Percentiles rank a stretch among this genome's conserved stretches.
These are phyloP conservation scores for Cardiospermum halicacabum DNA, from an alignment of 345 rosid genomes.

Conservation along the genomic window DNA sequence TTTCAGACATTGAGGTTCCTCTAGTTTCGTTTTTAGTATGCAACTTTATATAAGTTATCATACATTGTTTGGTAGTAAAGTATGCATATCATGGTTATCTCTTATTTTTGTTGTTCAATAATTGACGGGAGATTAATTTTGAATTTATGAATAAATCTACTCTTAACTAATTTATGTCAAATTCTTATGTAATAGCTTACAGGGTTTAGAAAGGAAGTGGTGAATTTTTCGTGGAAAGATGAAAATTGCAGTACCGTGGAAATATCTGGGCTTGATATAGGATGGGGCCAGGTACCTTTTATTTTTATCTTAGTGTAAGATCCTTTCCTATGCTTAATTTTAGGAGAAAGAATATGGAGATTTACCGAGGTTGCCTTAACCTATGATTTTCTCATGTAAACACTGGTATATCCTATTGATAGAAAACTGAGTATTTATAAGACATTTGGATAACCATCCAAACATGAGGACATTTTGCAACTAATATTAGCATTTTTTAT, in stretches of 20 bases:
- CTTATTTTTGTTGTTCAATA: background rate
- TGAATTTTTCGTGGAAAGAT: slow-evolving; percentile 57
- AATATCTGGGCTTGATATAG: slow-evolving; percentile 95
- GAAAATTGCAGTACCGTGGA: slow-evolving; percentile 57
- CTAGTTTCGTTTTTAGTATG: no score
- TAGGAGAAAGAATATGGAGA: slow-evolving; percentile 1
- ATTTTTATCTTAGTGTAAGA: background rate
- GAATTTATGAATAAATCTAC: background rate
- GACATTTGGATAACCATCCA: background rate
- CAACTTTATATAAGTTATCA: no score
- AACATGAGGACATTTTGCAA: background rate
- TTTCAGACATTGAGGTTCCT: no score
- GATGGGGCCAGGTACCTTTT: slow-evolving; percentile 91
- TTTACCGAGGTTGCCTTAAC: no score
- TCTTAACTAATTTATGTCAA: slow-evolving; percentile 8
- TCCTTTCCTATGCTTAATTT: slow-evolving; percentile 2
- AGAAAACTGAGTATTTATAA: background rate
- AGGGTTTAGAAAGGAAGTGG: slow-evolving; percentile 61
- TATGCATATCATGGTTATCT: no score
- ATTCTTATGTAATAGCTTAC: slow-evolving; percentile 57
- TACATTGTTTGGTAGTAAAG: no score
- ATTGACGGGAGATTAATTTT: background rate
- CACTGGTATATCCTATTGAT: background rate
- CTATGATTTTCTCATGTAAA: background rate
- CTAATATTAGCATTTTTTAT: background rate